Conservation (phyloP, 2,329 filamentous ascomycete genomes). For the Alternaria burnsii region DNA sequence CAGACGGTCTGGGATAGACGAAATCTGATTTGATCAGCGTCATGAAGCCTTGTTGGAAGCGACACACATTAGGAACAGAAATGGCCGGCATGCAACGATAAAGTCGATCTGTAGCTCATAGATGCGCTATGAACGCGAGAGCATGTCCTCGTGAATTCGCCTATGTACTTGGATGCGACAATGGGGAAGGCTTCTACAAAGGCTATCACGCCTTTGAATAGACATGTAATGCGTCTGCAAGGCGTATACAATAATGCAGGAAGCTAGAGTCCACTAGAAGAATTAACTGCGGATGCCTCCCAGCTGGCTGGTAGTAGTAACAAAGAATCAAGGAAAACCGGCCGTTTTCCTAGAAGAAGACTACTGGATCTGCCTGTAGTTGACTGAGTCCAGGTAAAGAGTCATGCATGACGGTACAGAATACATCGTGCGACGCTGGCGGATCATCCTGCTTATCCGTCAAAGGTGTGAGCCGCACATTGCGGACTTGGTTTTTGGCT, state of each 20-base stretch:
- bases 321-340: background rate
- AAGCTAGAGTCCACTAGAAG: background rate
- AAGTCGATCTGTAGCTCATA: background rate
- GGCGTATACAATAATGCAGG: background rate
- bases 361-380: constrained; percentile 48
- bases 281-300: background rate
- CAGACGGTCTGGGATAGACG: background rate
- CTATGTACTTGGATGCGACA: constrained; percentile 14
- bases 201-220: background rate
- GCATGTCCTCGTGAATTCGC: constrained; percentile 5
- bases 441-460: constrained; percentile 48
- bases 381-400: constrained; percentile 48
- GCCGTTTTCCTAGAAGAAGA: constrained; percentile 42
- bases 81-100: constrained; percentile 2
- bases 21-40: background rate
- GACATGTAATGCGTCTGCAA: background rate
- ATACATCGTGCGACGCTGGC: constrained; percentile 46
- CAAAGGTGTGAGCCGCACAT: constrained; percentile 46
- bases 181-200: background rate
- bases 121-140: constrained; percentile 3
- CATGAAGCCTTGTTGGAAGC: background rate
- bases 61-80: background rate
- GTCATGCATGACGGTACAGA: constrained; percentile 52
- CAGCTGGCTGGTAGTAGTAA: background rate
- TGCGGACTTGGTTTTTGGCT: constrained; percentile 48